These are phyloP conservation scores for Mortierella sp. DNA, from an alignment of 371 early-diverging fungal genomes.

Conservation along the genomic window DNA sequence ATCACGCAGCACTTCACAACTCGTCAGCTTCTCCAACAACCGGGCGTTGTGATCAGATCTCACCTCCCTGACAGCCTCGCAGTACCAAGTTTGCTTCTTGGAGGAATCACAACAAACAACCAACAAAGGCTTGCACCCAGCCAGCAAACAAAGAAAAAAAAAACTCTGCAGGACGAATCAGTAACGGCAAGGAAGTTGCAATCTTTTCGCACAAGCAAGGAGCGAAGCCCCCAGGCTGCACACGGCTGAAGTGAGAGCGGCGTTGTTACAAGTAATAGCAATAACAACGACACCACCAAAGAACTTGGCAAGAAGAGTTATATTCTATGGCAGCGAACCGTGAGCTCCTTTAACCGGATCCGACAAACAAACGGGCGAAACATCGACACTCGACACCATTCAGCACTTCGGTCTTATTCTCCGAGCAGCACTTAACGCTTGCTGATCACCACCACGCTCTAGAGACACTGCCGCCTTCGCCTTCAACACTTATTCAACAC, in stretches of 20 bases:
- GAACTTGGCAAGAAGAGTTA: not conserved
- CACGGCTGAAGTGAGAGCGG: too few species aligned
- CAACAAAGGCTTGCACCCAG: too few species aligned
- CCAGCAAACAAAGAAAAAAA: not conserved
- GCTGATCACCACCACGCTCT: not conserved
- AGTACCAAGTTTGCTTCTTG: not conserved
- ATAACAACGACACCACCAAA: not conserved
- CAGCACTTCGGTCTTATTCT: not conserved
- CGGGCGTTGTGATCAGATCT: slow-evolving; percentile 1
- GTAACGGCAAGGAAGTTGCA: not conserved
- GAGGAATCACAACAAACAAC: not conserved
- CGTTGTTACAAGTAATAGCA: too few species aligned
- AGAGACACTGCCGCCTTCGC: not conserved
- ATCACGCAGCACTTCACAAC: not conserved
- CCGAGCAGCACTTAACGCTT: not conserved
- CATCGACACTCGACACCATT: not conserved
- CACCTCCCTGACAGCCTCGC: not conserved
- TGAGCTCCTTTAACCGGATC: slow-evolving; percentile 4
- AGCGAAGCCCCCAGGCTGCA: not conserved
- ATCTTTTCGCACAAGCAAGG: not conserved
- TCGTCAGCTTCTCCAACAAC: not conserved
- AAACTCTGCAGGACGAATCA: slow-evolving; percentile 8
- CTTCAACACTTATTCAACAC: not conserved
- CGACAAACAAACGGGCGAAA: not conserved
- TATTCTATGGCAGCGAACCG: slow-evolving; percentile 5